Conservation (phyloP, 2,329 filamentous ascomycete species). For the Lecanicillium sp. region DNA sequence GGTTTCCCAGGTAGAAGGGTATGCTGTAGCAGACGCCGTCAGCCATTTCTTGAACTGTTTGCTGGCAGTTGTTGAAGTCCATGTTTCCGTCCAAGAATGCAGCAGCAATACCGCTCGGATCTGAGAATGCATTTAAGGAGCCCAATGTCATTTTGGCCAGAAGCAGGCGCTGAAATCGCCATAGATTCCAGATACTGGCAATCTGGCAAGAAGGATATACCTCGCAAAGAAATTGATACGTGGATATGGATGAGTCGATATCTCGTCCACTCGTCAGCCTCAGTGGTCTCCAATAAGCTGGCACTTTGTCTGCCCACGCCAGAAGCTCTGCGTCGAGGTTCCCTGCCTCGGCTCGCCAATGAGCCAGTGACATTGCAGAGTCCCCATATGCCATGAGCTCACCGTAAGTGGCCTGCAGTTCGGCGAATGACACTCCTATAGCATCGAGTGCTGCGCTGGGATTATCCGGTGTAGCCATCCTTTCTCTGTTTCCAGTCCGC, state of each 20-base stretch:
- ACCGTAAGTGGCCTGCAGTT: not conserved
- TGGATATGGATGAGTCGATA: not conserved
- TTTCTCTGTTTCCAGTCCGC: no score
- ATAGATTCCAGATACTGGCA: conserved; percentile 6
- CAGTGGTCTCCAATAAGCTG: not conserved
- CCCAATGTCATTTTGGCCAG: not conserved
- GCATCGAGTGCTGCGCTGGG: not conserved
- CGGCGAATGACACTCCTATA: not conserved
- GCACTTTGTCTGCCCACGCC: not conserved
- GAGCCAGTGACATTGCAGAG: not conserved
- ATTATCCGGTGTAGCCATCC: not conserved
- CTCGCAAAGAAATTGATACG: not conserved
- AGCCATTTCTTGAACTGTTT: not conserved
- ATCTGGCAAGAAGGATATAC: conserved; percentile 1
- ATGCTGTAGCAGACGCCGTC: conserved; percentile 7
- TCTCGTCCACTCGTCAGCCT: not conserved
- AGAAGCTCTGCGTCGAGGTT: not conserved
- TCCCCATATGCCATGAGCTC: not conserved
- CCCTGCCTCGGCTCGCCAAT: not conserved
- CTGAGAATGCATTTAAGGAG: not conserved
- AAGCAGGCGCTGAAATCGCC: not conserved
- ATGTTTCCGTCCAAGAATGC: not conserved
- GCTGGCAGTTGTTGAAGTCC: not conserved
- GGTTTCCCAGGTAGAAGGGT: not conserved
- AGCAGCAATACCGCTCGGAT: not conserved